These are phyloP conservation scores for Chaetomium fimeti DNA, from an alignment of 495 filamentous ascomycete genomes.

Conservation along the genomic window DNA sequence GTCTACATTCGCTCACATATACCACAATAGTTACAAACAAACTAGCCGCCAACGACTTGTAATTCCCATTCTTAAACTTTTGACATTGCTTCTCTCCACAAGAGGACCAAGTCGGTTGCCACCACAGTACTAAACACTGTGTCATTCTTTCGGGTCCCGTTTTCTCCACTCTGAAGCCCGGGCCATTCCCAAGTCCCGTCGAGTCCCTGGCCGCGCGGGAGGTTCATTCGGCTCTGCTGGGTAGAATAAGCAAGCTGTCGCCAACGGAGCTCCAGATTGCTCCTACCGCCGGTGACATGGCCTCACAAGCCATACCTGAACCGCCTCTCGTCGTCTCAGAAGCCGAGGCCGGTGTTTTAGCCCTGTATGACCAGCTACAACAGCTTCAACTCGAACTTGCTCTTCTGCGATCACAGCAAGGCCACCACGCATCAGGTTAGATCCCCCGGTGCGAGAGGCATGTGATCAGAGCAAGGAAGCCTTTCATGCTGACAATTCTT, in stretches of 20 bases:
- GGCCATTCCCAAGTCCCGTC: no score
- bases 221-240: neutral
- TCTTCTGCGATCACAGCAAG: conserved; percentile 56
- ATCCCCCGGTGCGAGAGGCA: neutral
- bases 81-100: no score
- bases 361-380: conserved; percentile 66
- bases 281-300: conserved; percentile 1
- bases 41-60: no score
- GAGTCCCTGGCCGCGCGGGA: no score
- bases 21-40: no score
- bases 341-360: conserved; percentile 60
- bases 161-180: no score
- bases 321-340: conserved; percentile 29
- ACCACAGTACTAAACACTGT: no score
- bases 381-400: conserved; percentile 69
- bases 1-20: no score
- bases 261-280: neutral
- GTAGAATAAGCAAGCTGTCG: neutral
- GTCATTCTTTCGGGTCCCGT: no score
- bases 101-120: no score
- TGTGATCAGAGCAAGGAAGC: no score
- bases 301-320: neutral
- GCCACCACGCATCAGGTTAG: conserved; percentile 20
- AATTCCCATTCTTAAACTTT: no score
- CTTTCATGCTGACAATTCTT: neutral